Evolutionary conservation across 1,284 basidiomycete genomes (phyloP), one percentile per base, ranked within the genome.

Genomic region (Moesziomyces globuligerus): DNA sequence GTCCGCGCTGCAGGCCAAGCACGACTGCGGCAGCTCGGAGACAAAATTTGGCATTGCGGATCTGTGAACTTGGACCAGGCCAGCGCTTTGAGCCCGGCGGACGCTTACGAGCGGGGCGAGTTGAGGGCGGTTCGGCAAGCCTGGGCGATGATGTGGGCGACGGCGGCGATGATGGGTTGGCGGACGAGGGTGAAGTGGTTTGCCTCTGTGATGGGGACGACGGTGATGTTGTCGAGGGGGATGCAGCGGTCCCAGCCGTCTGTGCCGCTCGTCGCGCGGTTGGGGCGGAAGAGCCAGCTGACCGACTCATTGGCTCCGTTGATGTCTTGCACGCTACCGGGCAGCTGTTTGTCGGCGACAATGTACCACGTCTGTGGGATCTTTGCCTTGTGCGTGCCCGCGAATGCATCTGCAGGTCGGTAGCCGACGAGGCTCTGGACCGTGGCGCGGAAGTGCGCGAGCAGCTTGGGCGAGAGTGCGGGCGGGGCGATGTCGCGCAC

Each of bases 131-230:
- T 7, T 0, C 25, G 25, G 36, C 53, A 64, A 20, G 53, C 60
- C 3, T 48, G 23, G 11, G 39, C 26, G 28, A 64, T 6, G 4
- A 56, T 20, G 7, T 48, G n/a, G 4, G 54, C 62, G 15, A 67
- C 18, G 10, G 29, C 10, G 3, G 8, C 41, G 4, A 50, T 40
- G 6, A n/a, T 37, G 3, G 56, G 51, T 18, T 51, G 39, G 17
- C 67, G 39, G 1, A 70, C 60, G 37, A 70, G 26, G 7, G 67
- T 64, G n/a, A 72, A 73, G 39, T 73, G 70, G 37, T 73, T 69
- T 0, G 70, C 61, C 7, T 29, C 39, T 1, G 18, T 24, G 18
- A 73, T 36, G 1, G 26, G 9, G 3, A 32, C 23, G 10, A 62
- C 59, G 4, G 26, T 17, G 20, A 72, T 43, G 41, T 17, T 47